Conservation (phyloP, 1,284 basidiomycete genomes). For the Crucibulum cyathiforme region DNA sequence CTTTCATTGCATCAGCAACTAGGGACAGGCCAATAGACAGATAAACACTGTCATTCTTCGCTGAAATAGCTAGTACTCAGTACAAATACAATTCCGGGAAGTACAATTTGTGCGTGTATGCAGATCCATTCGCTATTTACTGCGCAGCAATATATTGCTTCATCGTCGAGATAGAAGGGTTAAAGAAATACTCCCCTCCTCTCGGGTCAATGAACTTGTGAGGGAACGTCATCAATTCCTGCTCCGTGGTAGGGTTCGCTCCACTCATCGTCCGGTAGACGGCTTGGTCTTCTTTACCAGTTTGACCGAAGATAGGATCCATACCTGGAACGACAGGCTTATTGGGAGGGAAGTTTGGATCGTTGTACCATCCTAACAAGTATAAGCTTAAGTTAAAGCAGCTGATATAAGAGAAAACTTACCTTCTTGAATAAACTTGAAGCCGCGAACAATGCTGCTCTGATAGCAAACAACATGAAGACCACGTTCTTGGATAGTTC, state of each 20-base stretch:
- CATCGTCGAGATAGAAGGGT: constrained; percentile 18
- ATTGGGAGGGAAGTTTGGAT: neutral
- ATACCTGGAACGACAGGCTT: constrained; percentile 15
- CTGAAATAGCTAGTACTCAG: too few species aligned
- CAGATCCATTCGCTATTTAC: neutral
- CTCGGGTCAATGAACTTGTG: constrained; percentile 18
- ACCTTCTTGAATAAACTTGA: constrained; percentile 5
- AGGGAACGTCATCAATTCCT: constrained; percentile 15
- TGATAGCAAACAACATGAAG: constrained; percentile 17
- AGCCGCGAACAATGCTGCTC: constrained; percentile 19
- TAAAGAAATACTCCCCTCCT: constrained; percentile 31
- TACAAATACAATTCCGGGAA: too few species aligned
- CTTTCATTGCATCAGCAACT: too few species aligned
- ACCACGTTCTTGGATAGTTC: constrained; percentile 13
- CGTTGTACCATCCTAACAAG: neutral
- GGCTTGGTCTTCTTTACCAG: constrained; percentile 10
- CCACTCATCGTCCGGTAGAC: constrained; percentile 16
- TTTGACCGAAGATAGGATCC: constrained; percentile 26
- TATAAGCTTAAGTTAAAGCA: neutral
- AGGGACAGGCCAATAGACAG: too few species aligned
- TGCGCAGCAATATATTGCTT: neutral
- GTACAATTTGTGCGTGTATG: too few species aligned
- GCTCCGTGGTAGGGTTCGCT: constrained; percentile 8
- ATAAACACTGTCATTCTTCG: too few species aligned
- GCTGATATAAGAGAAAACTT: neutral